phyloP scores from a whole-genome alignment of 805 yeast genomes.

The Ogataea siamensis region DNA sequence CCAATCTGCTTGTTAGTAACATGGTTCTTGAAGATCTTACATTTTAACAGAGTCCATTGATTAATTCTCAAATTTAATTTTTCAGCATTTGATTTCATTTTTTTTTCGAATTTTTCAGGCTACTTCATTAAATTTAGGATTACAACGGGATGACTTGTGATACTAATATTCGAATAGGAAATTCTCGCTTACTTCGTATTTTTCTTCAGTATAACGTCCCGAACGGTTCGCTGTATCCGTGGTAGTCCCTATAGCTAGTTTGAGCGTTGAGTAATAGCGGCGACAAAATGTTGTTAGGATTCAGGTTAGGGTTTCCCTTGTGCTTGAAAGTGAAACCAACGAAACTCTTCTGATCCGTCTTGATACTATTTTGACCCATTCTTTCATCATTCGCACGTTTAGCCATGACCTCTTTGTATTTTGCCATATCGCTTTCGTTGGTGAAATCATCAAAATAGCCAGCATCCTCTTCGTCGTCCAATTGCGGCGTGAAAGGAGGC shows the following conservation, averaged over 20 bases:
- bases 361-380: conserved; percentile 63
- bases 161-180: too few species aligned
- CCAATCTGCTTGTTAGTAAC: conserved; percentile 29
- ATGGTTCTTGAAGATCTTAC: conserved; percentile 3
- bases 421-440: conserved; percentile 95
- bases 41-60: conserved; percentile 7
- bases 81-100: neutral
- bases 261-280: conserved; percentile 31
- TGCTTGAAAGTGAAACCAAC: conserved; percentile 97
- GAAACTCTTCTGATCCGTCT: conserved; percentile 65
- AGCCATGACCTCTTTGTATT: conserved; percentile 94
- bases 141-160: too few species aligned
- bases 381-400: conserved; percentile 83
- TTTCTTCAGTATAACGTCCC: conserved; percentile 37
- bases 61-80: neutral
- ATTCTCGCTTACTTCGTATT: too few species aligned
- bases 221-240: conserved; percentile 34
- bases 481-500: conserved; percentile 96
- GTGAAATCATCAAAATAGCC: conserved; percentile 98
- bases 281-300: conserved; percentile 35
- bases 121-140: too few species aligned
- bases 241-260: conserved; percentile 21
- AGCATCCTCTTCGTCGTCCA: conserved; percentile 96
- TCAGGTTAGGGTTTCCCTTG: conserved; percentile 56
- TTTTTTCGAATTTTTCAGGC: neutral